Evolutionary conservation across 2,329 filamentous ascomycete genomes (phyloP).

Genomic region (Paraphaeosphaeria minitans): DNA sequence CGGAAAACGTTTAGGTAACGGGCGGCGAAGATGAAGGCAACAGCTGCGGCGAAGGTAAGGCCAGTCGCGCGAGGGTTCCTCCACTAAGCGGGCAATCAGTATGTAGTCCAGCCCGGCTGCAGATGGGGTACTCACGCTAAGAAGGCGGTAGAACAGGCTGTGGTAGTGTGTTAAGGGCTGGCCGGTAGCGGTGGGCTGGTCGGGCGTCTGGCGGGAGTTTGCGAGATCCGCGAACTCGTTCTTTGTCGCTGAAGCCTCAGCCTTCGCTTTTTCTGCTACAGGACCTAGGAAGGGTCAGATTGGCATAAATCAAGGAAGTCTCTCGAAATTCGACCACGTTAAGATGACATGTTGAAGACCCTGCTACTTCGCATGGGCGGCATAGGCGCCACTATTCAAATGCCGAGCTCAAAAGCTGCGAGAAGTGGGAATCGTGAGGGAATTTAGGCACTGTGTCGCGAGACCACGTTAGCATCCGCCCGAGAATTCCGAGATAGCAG

Average conservation of each 20-base stretch:
- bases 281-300: constrained; percentile 52
- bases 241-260: constrained; percentile 61
- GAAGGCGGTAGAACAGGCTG: constrained; percentile 68
- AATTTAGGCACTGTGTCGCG: constrained; percentile 35
- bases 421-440: constrained; percentile 11
- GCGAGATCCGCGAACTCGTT: constrained; percentile 64
- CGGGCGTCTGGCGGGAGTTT: constrained; percentile 58
- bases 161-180: constrained; percentile 70
- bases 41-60: constrained; percentile 61
- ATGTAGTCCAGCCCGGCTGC: not conserved
- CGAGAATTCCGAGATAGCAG: constrained; percentile 5
- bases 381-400: not conserved
- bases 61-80: constrained; percentile 68
- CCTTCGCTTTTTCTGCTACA: constrained; percentile 61
- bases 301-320: constrained; percentile 5
- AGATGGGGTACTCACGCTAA: constrained; percentile 58
- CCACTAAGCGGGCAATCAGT: constrained; percentile 53
- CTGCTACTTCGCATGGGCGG: no score
- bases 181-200: constrained; percentile 62
- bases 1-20: constrained; percentile 67
- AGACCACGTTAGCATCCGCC: constrained; percentile 33
- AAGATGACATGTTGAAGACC: not conserved
- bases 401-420: not conserved
- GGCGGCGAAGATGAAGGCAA: constrained; percentile 65
- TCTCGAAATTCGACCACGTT: not conserved